Evolutionary conservation across 257 asterid genomes (phyloP).

Genomic region (Orobanche coerulescens): DNA sequence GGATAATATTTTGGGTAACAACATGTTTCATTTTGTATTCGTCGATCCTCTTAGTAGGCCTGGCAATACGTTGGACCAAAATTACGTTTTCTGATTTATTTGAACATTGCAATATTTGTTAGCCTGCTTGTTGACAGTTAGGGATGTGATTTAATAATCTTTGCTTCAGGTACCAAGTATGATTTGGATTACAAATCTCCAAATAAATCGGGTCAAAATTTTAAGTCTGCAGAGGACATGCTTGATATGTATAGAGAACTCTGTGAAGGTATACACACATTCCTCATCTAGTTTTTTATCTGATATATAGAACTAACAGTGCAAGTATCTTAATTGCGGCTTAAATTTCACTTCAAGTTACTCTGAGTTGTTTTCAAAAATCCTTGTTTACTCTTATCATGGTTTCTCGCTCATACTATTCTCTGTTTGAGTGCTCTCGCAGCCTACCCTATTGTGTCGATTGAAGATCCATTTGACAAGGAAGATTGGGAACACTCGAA

Average conservation of each 20-base stretch:
- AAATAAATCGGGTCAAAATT: slow-evolving; percentile 78
- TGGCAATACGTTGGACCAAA: not conserved
- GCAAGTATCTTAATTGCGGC: slow-evolving; percentile 25
- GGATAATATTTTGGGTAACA: no score
- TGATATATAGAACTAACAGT: slow-evolving; percentile 28
- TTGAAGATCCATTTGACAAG: slow-evolving; percentile 98
- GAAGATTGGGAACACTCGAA: slow-evolving; percentile 98
- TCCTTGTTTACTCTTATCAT: slow-evolving; percentile 5
- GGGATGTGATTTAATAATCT: slow-evolving; percentile 23
- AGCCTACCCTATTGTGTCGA: slow-evolving; percentile 88
- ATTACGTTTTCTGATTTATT: not conserved
- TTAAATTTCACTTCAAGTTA: slow-evolving; percentile 13
- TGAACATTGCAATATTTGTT: not conserved
- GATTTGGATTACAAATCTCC: slow-evolving; percentile 84
- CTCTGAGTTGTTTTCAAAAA: slow-evolving; percentile 7
- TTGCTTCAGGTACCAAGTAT: slow-evolving; percentile 77
- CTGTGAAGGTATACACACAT: slow-evolving; percentile 52
- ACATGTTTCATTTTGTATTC: slow-evolving; percentile 7
- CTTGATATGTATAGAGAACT: slow-evolving; percentile 75
- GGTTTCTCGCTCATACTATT: slow-evolving; percentile 16
- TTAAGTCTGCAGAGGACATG: slow-evolving; percentile 94
- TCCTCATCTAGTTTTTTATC: slow-evolving; percentile 14
- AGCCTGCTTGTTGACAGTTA: slow-evolving; percentile 17
- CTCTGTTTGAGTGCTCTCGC: slow-evolving; percentile 21
- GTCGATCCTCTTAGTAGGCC: not conserved